Percentiles rank a stretch among this genome's conserved stretches.
phyloP scores from a whole-genome alignment of 73 alveolate species.

The Paramecium biaurelia region DNA sequence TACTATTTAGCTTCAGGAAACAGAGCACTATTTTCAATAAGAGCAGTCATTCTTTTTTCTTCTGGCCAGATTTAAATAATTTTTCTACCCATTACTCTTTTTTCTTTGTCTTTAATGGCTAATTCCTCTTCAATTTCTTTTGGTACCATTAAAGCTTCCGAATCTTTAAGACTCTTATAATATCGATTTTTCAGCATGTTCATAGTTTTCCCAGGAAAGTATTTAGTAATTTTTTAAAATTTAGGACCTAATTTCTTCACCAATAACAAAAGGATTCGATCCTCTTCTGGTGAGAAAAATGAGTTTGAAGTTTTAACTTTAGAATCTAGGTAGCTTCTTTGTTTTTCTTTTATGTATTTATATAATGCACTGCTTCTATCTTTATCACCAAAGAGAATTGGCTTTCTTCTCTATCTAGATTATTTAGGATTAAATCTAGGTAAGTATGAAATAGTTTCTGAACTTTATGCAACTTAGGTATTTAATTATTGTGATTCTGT shows the following conservation, averaged over 20 bases:
- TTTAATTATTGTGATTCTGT: not conserved
- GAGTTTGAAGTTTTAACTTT: not conserved
- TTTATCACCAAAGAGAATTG: conserved; percentile 1
- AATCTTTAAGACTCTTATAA: not conserved
- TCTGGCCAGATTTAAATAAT: conserved; percentile 14
- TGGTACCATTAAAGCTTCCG: not conserved
- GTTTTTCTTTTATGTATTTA: not conserved
- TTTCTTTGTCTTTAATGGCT: not conserved
- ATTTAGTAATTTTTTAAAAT: not conserved
- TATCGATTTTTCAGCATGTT: not conserved
- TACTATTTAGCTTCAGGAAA: not conserved
- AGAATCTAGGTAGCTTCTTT: not conserved
- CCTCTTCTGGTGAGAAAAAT: not conserved
- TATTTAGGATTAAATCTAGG: not conserved
- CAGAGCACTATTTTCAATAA: not conserved
- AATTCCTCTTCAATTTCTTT: not conserved
- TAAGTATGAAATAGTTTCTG: not conserved
- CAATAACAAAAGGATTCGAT: not conserved
- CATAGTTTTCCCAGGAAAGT: conserved; percentile 25
- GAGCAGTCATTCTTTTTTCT: conserved; percentile 12
- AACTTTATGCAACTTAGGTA: not conserved
- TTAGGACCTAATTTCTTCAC: conserved; percentile 33
- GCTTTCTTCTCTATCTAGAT: conserved; percentile 4
- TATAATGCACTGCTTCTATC: not conserved
- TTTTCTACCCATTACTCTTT: conserved; percentile 15